phyloP scores from a whole-genome alignment of 768 basidiomycete species.

The Tulasnella sp. region DNA sequence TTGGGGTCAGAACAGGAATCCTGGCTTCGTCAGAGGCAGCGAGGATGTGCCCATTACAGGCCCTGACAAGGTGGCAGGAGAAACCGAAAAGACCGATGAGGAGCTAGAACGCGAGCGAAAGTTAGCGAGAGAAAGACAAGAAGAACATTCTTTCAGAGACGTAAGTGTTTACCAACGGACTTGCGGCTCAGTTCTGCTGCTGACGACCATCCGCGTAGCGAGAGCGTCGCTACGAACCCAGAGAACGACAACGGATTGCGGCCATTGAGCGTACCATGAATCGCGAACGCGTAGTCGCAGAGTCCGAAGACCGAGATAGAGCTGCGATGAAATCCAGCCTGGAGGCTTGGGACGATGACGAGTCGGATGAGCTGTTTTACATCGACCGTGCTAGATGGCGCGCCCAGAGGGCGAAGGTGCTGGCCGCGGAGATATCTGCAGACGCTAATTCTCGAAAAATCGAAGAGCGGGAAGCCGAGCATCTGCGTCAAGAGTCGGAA shows the following conservation, averaged over 20 bases:
- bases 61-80: constrained; percentile 4
- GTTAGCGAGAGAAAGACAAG: constrained; percentile 68
- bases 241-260: constrained; percentile 78
- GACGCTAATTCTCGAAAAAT: constrained; percentile 78
- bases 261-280: constrained; percentile 71
- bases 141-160: constrained; percentile 81
- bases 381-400: constrained; percentile 92
- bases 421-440: constrained; percentile 74
- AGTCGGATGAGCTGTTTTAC: constrained; percentile 90
- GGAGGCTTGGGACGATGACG: constrained; percentile 89
- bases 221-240: constrained; percentile 87
- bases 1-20: constrained; percentile 65
- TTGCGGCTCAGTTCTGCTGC: not conserved
- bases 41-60: constrained; percentile 38
- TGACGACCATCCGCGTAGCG: constrained; percentile 44
- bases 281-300: constrained; percentile 64
- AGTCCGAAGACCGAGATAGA: constrained; percentile 75
- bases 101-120: constrained; percentile 80
- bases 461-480: constrained; percentile 83
- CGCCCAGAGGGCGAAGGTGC: constrained; percentile 60
- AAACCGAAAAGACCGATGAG: constrained; percentile 70
- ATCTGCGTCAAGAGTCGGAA: constrained; percentile 85
- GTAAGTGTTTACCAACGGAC: constrained; percentile 49
- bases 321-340: constrained; percentile 74
- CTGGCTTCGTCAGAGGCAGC: constrained; percentile 64